A percentile compares a stretch with the other conserved stretches of the same genome.
Evolutionary conservation across 257 asterid species (phyloP).

Genomic region (Plectranthus barbatus): DNA sequence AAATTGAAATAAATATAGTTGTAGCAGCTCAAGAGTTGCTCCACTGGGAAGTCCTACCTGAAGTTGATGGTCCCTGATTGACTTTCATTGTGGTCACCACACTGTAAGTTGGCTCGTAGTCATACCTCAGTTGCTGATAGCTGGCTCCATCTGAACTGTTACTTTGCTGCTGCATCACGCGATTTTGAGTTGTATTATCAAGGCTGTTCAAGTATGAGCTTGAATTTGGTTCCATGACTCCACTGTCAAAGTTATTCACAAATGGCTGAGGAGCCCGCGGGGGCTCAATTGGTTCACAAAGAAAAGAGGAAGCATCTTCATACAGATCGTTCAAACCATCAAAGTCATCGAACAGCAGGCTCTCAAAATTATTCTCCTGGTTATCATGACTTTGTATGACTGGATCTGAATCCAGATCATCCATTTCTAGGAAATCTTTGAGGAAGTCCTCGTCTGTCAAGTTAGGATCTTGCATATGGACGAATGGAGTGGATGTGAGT

Average conservation of each 20-base stretch:
- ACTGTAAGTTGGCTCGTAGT: slow-evolving; percentile 37
- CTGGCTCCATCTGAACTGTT: slow-evolving; percentile 21
- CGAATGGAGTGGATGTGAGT: slow-evolving; percentile 31
- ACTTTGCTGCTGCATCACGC: slow-evolving; percentile 26
- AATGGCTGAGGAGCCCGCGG: slow-evolving; percentile 25
- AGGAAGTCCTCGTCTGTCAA: slow-evolving; percentile 43
- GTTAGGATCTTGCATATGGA: slow-evolving; percentile 6
- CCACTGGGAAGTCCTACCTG: slow-evolving; percentile 54
- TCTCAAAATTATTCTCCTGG: slow-evolving; percentile 19
- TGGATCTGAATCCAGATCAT: slow-evolving; percentile 58
- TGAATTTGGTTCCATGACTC: slow-evolving; percentile 11
- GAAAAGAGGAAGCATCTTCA: slow-evolving; percentile 31
- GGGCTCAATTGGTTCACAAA: slow-evolving; percentile 27
- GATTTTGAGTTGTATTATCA: slow-evolving; percentile 10
- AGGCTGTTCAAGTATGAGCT: slow-evolving; percentile 11
- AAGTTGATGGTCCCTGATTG: slow-evolving; percentile 33
- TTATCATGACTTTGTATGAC: slow-evolving; percentile 14
- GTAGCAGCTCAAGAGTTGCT: slow-evolving; percentile 27
- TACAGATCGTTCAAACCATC: slow-evolving; percentile 42
- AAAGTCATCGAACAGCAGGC: slow-evolving; percentile 35
- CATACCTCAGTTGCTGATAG: slow-evolving; percentile 38
- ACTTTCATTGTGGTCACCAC: slow-evolving; percentile 25
- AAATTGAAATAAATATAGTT: slow-evolving; percentile 10
- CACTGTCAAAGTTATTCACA: slow-evolving; percentile 18
- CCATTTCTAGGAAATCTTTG: slow-evolving; percentile 76